phyloP scores from a whole-genome alignment of 805 yeast species.

The Babjeviella inositovora region DNA sequence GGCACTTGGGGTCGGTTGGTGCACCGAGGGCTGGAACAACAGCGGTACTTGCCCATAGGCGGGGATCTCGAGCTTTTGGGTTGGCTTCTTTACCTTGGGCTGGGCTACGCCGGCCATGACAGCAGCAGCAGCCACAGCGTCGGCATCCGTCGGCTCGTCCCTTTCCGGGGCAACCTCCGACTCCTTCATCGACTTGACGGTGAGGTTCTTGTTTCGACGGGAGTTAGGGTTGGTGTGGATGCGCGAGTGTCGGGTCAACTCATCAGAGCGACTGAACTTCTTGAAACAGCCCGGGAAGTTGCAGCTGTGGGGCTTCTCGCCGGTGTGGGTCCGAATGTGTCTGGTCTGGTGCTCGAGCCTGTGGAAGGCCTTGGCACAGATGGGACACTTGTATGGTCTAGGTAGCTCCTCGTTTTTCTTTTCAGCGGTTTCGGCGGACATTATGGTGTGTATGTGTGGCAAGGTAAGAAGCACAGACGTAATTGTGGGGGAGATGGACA shows the following conservation, averaged over 20 bases:
- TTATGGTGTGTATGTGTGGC: too few relatives aligned
- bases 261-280: slow-evolving; percentile 56
- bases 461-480: too few relatives aligned
- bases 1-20: slow-evolving; percentile 5
- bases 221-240: slow-evolving; percentile 63
- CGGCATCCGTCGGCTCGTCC: too few relatives aligned
- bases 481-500: too few relatives aligned
- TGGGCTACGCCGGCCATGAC: slow-evolving; percentile 4
- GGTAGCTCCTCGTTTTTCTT: slow-evolving; percentile 14
- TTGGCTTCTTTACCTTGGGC: slow-evolving; percentile 1
- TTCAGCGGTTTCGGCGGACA: too few relatives aligned
- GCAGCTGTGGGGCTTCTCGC: slow-evolving; percentile 72
- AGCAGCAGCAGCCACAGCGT: too few relatives aligned
- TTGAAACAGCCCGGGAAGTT: slow-evolving; percentile 56
- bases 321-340: slow-evolving; percentile 69
- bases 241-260: slow-evolving; percentile 55
- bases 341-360: slow-evolving; percentile 67
- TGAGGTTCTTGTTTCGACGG: slow-evolving; percentile 43
- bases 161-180: too few relatives aligned
- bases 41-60: slow-evolving; percentile 1
- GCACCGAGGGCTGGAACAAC: slow-evolving; percentile 4
- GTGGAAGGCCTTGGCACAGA: slow-evolving; percentile 62
- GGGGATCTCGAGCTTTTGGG: neutral
- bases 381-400: slow-evolving; percentile 58
- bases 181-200: too few relatives aligned